Percentiles rank a stretch among this genome's conserved stretches.
Conservation (phyloP, 352 stramenopile species). For the Phytopythium oedochilum region DNA sequence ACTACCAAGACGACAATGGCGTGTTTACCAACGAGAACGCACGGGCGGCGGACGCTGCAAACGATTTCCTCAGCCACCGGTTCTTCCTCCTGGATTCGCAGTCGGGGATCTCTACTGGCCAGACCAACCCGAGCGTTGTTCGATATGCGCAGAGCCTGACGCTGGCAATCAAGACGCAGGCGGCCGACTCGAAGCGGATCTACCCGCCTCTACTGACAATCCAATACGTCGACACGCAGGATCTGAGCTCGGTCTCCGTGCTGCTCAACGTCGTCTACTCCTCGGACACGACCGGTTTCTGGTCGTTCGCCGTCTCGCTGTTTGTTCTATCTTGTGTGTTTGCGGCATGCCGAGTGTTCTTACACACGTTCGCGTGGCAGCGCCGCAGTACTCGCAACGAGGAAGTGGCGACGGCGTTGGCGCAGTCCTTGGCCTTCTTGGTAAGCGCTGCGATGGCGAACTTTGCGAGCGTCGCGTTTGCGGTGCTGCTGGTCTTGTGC, state of each 20-base stretch:
- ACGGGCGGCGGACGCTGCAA: slow-evolving; percentile 32
- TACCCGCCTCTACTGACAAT: slow-evolving; percentile 77
- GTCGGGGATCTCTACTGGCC: slow-evolving; percentile 45
- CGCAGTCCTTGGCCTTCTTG: slow-evolving; percentile 37
- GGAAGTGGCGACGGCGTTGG: slow-evolving; percentile 47
- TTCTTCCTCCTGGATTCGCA: slow-evolving; percentile 92
- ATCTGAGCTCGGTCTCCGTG: slow-evolving; percentile 17
- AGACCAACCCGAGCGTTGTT: slow-evolving; percentile 46
- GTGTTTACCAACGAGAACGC: slow-evolving; percentile 79
- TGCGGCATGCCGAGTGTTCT: slow-evolving; percentile 44
- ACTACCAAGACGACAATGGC: slow-evolving; percentile 65
- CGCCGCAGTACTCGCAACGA: slow-evolving; percentile 67
- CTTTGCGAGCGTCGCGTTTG: slow-evolving; percentile 35
- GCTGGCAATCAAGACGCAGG: slow-evolving; percentile 55
- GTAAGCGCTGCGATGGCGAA: slow-evolving; percentile 31
- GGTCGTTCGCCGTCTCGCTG: slow-evolving; percentile 64
- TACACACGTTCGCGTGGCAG: slow-evolving; percentile 88
- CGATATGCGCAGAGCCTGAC: slow-evolving; percentile 72
- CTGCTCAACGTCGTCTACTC: slow-evolving; percentile 86
- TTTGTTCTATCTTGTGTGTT: slow-evolving; percentile 65
- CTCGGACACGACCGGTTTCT: slow-evolving; percentile 76
- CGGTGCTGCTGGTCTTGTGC: slow-evolving; percentile 72
- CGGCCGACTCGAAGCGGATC: slow-evolving; percentile 39
- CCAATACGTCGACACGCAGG: slow-evolving; percentile 61
- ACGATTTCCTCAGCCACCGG: slow-evolving; percentile 87